These are phyloP conservation scores for Metschnikowia lunata DNA, from an alignment of 805 yeast genomes.

Conservation along the genomic window DNA sequence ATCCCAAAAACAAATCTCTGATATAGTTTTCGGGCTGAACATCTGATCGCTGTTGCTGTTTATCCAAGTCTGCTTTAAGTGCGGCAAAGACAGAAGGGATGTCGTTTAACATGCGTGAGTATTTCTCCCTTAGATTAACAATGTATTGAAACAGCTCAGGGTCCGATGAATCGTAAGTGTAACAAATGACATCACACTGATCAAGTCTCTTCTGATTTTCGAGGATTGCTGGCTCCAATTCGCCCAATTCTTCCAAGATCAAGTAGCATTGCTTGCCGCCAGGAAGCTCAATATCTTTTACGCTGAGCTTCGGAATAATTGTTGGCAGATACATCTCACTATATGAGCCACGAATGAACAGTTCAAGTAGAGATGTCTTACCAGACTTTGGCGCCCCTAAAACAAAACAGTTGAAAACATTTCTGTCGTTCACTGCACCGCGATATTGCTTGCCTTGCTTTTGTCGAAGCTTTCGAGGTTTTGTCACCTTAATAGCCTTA, in stretches of 20 bases:
- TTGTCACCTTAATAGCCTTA: conserved; percentile 69
- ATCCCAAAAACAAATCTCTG: conserved; percentile 56
- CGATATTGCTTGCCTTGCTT: conserved; percentile 61
- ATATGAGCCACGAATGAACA: conserved; percentile 72
- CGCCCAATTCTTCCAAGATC: conserved; percentile 87
- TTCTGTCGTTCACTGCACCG: conserved; percentile 70
- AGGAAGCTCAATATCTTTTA: conserved; percentile 84
- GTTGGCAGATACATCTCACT: conserved; percentile 77
- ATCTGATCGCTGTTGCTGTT: conserved; percentile 87
- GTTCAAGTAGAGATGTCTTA: conserved; percentile 76
- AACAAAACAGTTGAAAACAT: conserved; percentile 86
- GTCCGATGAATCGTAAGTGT: conserved; percentile 90
- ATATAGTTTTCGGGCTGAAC: conserved; percentile 87
- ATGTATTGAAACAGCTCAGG: conserved; percentile 89
- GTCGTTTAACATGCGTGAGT: conserved; percentile 52
- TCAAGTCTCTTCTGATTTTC: conserved; percentile 66
- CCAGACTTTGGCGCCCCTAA: conserved; percentile 86
- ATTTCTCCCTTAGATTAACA: conserved; percentile 60
- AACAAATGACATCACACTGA: conserved; percentile 87
- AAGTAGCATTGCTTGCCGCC: conserved; percentile 96
- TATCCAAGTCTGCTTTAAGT: conserved; percentile 88
- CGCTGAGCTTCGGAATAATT: conserved; percentile 73
- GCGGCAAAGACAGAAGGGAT: conserved; percentile 89
- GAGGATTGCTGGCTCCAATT: conserved; percentile 74
- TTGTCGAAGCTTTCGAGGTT: conserved; percentile 68